Percentiles rank a stretch among this genome's conserved stretches.
These are phyloP conservation scores for Suillus luteus DNA, from an alignment of 768 basidiomycete genomes.

Conservation along the genomic window DNA sequence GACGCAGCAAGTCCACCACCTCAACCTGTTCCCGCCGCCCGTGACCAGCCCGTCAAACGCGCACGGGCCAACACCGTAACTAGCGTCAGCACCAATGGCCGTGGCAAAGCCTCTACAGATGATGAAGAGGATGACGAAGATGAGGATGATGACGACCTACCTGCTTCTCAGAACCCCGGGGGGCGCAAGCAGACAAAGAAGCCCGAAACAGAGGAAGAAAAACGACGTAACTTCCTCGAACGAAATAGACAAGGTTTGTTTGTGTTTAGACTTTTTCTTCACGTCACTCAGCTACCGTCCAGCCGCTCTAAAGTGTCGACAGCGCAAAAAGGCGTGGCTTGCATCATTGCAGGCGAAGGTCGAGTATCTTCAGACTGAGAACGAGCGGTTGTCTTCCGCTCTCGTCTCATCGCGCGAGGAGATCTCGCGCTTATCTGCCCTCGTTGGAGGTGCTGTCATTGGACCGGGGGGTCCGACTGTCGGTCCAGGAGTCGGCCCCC, in stretches of 20 bases:
- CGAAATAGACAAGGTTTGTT: constrained; percentile 92
- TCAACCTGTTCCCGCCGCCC: constrained; percentile 20
- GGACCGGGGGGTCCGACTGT: constrained; percentile 38
- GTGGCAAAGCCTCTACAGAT: constrained; percentile 39
- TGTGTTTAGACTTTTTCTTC: background rate
- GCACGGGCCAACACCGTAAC: constrained; percentile 39
- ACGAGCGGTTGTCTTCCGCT: constrained; percentile 88
- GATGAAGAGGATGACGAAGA: constrained; percentile 42
- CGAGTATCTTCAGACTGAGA: constrained; percentile 90
- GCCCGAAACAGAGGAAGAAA: constrained; percentile 97
- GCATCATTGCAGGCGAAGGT: constrained; percentile 90
- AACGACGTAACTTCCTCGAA: constrained; percentile 94
- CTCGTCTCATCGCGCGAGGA: constrained; percentile 90
- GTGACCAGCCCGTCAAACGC: constrained; percentile 35
- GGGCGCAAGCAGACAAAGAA: constrained; percentile 53
- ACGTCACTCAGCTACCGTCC: constrained; percentile 14
- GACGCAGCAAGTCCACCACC: constrained; percentile 45
- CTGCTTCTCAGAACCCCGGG: constrained; percentile 23
- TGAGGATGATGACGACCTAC: constrained; percentile 41
- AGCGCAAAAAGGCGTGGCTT: constrained; percentile 99
- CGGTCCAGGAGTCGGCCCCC: constrained; percentile 32
- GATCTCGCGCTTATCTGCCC: constrained; percentile 76
- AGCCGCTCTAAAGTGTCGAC: constrained; percentile 99
- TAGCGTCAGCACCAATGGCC: constrained; percentile 30
- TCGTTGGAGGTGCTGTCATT: constrained; percentile 68